A percentile compares a stretch with the other conserved stretches of the same genome.
Conservation (phyloP, 148 eudicot genomes). For the Nepenthes gracilis region DNA sequence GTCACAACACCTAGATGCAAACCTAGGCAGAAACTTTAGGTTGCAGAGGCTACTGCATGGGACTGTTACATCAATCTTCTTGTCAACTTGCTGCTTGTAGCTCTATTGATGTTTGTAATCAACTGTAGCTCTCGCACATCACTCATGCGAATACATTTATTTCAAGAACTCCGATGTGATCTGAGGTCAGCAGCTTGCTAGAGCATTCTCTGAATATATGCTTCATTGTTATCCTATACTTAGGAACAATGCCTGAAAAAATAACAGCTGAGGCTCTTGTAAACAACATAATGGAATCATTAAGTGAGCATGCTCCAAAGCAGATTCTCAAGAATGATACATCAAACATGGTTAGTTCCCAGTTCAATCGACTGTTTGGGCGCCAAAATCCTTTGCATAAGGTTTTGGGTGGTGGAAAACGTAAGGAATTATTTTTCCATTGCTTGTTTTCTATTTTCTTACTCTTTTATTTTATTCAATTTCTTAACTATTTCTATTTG, state of each 20-base stretch:
- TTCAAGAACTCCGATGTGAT: no score
- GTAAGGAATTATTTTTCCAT: conserved; percentile 17
- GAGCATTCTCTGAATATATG: no score
- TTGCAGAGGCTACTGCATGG: no score
- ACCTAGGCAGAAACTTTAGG: no score
- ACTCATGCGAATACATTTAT: no score
- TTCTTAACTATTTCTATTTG: not conserved
- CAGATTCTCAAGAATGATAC: conserved; percentile 44
- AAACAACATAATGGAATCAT: conserved; percentile 55
- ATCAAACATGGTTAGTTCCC: conserved; percentile 31
- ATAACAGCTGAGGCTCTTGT: conserved; percentile 61
- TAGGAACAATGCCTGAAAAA: conserved; percentile 60
- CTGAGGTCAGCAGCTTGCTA: no score
- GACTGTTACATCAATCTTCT: no score
- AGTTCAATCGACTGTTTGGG: conserved; percentile 72
- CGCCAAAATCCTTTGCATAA: conserved; percentile 72
- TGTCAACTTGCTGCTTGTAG: no score
- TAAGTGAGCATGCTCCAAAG: conserved; percentile 37
- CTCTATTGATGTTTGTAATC: no score
- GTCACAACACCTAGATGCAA: no score
- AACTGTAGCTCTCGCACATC: no score
- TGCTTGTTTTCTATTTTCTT: not conserved
- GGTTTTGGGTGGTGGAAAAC: conserved; percentile 87
- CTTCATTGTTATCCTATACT: not conserved
- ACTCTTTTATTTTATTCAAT: not conserved